Base-by-base conservation (phyloP, 176 grass and related monocot species). In the Oryza meyeriana region DNA sequence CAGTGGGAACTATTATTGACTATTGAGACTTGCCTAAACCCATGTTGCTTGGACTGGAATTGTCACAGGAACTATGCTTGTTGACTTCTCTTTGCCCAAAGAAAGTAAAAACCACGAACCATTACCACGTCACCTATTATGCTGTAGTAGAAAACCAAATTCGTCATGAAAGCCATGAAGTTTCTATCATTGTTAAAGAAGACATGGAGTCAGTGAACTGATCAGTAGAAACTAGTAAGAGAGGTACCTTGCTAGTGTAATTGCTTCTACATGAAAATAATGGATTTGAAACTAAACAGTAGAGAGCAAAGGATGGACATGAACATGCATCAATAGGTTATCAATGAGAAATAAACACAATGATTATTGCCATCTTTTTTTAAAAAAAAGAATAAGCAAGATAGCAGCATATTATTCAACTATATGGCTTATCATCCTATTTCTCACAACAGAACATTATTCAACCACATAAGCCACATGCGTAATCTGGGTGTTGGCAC, bases 61-160 rank as follows among this genome's bases (percentile, higher is more conserved):
- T 20, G 65, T 20, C n/a, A n/a, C n/a, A n/a, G n/a, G n/a, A 70
- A 20, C n/a, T 20, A n/a, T n/a, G 12, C 27, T 31, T 87, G 65
- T 57, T 90, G 79, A 48, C 63, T 75, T 35, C 20, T 81, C 61
- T 87, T 91, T 2, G 70, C 85, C 85, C 62, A 87, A 50, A 91
- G 66, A 75, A 91, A 80, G 59, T 72, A 71, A 13, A 87, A 91
- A n/a, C 81, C 81, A 71, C 59, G 62, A 76, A 91, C 55, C 85
- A 87, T 71, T 13, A 84, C 63, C 25, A 71, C 6, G 55, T 81
- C 70, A 13, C 85, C 85, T 44, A 91, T 64, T 64, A 87, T 32
- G 71, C 85, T 91, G 58, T 55, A 71, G 6, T n/a, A n/a, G 11
- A 34, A 59, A 62, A 6, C 8, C 5, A 6, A 77, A 24, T 57